phyloP scores from a whole-genome alignment of 805 yeast genomes.

The Martiniozyma abietophila region DNA sequence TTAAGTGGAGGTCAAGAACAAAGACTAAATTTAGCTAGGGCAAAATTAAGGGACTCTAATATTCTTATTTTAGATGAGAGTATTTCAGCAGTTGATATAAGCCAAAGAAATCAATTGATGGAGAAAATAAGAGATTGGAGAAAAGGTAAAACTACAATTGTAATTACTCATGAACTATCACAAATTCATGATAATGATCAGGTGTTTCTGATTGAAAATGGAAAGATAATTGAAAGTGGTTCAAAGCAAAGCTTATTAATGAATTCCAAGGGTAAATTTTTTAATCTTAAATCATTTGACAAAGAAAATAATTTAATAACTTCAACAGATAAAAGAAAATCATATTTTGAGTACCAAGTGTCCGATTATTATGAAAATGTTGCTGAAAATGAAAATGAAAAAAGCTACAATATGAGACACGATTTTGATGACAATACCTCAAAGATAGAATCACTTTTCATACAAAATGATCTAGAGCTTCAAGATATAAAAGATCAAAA shows the following conservation, averaged over 20 bases:
- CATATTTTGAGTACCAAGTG: conserved; percentile 1
- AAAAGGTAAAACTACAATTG: conserved; percentile 59
- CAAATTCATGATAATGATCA: conserved; percentile 46
- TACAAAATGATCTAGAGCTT: not conserved
- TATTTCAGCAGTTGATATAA: conserved; percentile 66
- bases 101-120: conserved; percentile 37
- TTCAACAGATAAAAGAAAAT: not conserved
- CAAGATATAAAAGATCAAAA: conserved; percentile 9
- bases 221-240: conserved; percentile 42
- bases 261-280: conserved; percentile 9
- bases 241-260: conserved; percentile 27
- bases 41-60: conserved; percentile 62
- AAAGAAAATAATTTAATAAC: not conserved
- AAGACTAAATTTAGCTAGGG: conserved; percentile 77
- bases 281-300: conserved; percentile 9
- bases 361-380: not conserved
- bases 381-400: no score
- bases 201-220: conserved; percentile 52
- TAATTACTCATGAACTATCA: conserved; percentile 68
- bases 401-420: no score
- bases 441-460: no score
- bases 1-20: conserved; percentile 93
- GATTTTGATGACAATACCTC: not conserved
- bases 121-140: conserved; percentile 51
- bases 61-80: conserved; percentile 81